These are phyloP conservation scores for Sporothrix variecibatus DNA, from an alignment of 2,329 filamentous ascomycete species.

Conservation along the genomic window DNA sequence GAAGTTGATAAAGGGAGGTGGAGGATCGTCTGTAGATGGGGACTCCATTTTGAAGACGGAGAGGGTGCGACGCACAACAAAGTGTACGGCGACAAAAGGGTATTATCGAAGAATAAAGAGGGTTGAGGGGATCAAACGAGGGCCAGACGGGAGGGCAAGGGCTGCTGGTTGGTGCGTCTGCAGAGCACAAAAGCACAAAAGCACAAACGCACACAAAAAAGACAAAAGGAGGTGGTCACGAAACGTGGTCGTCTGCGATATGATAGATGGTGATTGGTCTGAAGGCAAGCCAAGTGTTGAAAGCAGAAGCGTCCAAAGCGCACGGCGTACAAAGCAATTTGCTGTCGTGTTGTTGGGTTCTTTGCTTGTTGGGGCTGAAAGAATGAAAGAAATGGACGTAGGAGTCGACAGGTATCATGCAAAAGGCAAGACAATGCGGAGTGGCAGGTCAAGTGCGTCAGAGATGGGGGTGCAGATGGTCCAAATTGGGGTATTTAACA, in stretches of 20 bases:
- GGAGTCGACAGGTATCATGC: background rate
- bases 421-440: background rate
- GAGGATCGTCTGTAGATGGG: constrained; percentile 29
- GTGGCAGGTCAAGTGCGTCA: background rate
- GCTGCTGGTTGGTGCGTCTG: background rate
- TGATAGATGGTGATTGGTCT: constrained; percentile 3
- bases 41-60: constrained; percentile 23
- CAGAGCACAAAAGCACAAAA: background rate
- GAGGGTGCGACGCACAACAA: background rate
- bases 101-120: background rate
- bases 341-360: background rate
- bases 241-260: constrained; percentile 1
- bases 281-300: background rate
- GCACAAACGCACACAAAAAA: no score
- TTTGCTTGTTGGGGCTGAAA: background rate
- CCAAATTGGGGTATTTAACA: background rate
- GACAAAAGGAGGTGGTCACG: background rate
- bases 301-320: background rate
- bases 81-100: no score
- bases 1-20: constrained; percentile 30
- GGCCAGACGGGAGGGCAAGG: background rate
- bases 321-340: constrained; percentile 1
- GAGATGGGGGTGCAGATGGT: background rate
- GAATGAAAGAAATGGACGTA: background rate
- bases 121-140: background rate